Base-by-base conservation (phyloP, 148 eudicot genomes). In the Polygonum aviculare region DNA sequence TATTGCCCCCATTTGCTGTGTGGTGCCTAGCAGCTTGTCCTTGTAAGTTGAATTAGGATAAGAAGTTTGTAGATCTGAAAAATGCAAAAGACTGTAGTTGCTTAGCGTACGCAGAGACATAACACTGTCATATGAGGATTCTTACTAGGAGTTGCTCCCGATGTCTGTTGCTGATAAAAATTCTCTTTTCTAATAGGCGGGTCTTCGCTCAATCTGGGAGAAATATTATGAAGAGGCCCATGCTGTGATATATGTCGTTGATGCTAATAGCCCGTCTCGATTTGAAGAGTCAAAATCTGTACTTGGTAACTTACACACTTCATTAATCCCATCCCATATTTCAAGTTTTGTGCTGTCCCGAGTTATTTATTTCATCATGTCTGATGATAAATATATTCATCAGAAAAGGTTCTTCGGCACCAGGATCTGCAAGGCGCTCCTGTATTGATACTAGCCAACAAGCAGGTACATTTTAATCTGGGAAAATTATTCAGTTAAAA, bases 221-320 rank as follows among this genome's bases (percentile, higher is more conserved):
- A 95, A 95, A 76, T 95, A 95, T 77, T 95, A 92, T 82, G 99
- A 95, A 82, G 99, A 95, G 88, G 97, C 99, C 73, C 97, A 95
- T 89, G 97, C 99, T 80, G 91, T 95, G 41, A 83, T 95, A 65
- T 95, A 84, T 88, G 96, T 95, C 39, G 85, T 95, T 49, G 99
- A 95, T 88, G 94, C 99, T 69, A 87, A 93, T 80, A 77, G 81
- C 75, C 96, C 99, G 47, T 85, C 94, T 54, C 92, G 94, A 9
- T 92, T 95, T 82, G 99, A 95, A 86, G 99, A 95, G 82, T 91
- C 98, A 60, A 93, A 91, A 82, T 89, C 94, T 77, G 92, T 92
- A 48, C 88, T 93, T 38, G 99, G 99, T 89, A 87, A 85, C 88
- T 93, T 38, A 97, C 97, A 88, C 86, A 85, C 75, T 79, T 38